Base-by-base conservation (phyloP, 2,329 filamentous ascomycete genomes). In the Coniella vitis region DNA sequence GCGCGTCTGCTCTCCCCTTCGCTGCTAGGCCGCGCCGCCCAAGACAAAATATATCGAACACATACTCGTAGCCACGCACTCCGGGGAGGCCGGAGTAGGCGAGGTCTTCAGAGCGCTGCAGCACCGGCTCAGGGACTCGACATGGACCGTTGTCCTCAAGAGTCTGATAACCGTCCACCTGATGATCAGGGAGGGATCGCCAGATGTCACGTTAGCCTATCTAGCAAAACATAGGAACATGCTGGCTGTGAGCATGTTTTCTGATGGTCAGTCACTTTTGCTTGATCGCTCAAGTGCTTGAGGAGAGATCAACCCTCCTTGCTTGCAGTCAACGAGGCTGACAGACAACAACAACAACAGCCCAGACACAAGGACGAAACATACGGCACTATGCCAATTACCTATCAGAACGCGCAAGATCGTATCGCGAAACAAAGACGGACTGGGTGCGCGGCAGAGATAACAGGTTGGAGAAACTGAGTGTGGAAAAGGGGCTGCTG, bases 131-230 rank as follows among this genome's bases (percentile, higher is more conserved):
- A 85, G 90, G 64, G 93, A 98, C 66, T 91, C 91, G 58, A 95
- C 93, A 75, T 98, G 93, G 93, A 98, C 93, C n/a, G 90, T 97
- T 50, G 91, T 95, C 56, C 95, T 96, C 83, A 98, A 98, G 74
- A 85, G 89, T 60, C 75, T 98, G 57, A 95, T 97, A 60, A 93
- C 95, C 42, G 83, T 95, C 40, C 93, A 98, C 66, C 73, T 97
- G 54, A 97, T 98, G 93, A 93, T 98, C 64, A 82, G 93, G 58
- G 93, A 98, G 70, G 93, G 93, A 47, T 85, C 90, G 55, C 83
- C 85, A 31, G 89, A 97, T 64, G 86, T 90, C 42, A 95, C 93
- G 3, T 74, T 98, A 56, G 78, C 82, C 54, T 96, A 88, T 61
- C 78, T 98, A 31, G 78, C 90, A 38, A 84, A 86, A 57, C 86